Conservation (phyloP, 805 yeast genomes). For the Nakazawaea holstii region DNA sequence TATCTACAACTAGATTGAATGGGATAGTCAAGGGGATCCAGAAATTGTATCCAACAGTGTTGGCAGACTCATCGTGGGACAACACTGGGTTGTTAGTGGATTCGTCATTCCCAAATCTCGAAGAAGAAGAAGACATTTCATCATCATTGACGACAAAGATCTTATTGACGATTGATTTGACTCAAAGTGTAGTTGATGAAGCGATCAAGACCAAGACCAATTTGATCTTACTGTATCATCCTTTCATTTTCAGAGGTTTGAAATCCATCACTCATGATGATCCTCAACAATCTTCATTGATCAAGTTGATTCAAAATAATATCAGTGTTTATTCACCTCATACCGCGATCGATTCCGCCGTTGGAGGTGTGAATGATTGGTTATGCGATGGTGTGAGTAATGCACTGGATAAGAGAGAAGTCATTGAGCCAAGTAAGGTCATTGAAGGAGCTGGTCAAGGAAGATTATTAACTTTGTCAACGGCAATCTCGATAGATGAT, state of each 20-base stretch:
- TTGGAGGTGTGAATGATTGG: conserved; percentile 95
- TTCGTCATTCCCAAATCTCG: conserved; percentile 30
- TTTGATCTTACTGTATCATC: conserved; percentile 83
- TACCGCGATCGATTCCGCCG: conserved; percentile 91
- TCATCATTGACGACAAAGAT: conserved; percentile 25
- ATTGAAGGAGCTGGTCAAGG: conserved; percentile 75
- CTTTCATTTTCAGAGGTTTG: conserved; percentile 87
- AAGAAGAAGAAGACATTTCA: conserved; percentile 3
- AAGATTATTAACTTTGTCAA: conserved; percentile 47
- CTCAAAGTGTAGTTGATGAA: conserved; percentile 78
- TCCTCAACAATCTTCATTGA: conserved; percentile 77
- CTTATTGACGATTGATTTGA: conserved; percentile 79
- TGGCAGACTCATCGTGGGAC: conserved; percentile 92
- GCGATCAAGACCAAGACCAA: conserved; percentile 55
- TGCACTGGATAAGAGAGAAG: conserved; percentile 20
- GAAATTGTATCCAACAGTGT: conserved; percentile 68
- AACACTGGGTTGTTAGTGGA: conserved; percentile 90
- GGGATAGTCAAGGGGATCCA: conserved; percentile 51
- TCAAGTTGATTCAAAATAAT: conserved; percentile 68
- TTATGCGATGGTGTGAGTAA: conserved; percentile 54
- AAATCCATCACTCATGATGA: conserved; percentile 59
- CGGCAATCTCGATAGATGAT: conserved; percentile 35
- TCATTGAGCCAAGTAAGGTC: conserved; percentile 39
- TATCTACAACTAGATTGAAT: conserved; percentile 25
- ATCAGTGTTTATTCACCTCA: conserved; percentile 93